Evolutionary conservation across 2,329 filamentous ascomycete genomes (phyloP), one percentile per base, ranked within the genome.

Genomic region (Monosporascus sp.): DNA sequence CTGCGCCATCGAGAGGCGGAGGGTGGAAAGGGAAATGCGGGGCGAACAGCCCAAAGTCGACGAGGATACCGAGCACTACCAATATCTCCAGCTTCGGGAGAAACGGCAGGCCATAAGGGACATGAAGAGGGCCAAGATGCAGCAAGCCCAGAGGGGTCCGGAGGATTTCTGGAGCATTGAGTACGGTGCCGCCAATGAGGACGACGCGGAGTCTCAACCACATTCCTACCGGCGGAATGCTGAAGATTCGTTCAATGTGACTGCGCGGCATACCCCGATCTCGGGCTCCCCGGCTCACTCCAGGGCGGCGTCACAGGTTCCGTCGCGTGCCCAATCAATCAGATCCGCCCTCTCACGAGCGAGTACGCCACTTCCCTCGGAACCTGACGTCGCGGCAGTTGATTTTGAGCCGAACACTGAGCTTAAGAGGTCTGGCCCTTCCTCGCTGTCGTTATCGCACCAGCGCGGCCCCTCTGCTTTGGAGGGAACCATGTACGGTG

Each of bases 161-260:
- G 79, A 84, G 31, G 84, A 88, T 47, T 83, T 82, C 45, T 97
- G 91, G 91, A 96, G 91, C 72, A 79, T 92, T 55, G 90, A 97
- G 65, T 84, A 91, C 66, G 89, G 88, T 47, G 83, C 75, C 38
- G 77, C 77, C 35, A 78, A 81, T 24, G 81, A 84, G 43, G 74
- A 75, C 46, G 76, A 76, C 50, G 70, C 66, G 47, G 72, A 73
- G 52, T 74, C 73, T 26, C 59, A 60, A 16, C 49, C 62, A 14
- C 58, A 55, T 40, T 63, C 62, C 3, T 31, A 61, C 17, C 56
- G 58, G 3, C 61, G 62, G 53, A 60, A 58, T 22, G 59, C 53
- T 20, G 55, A 61, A 17, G 55, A 55, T n/a, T 53, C 59, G 20
- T 45, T 56, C 11, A 57, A 59, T 31, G 54, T 56, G 35, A 52